Percentiles rank a stretch among this genome's conserved stretches.
These are phyloP conservation scores for Eimeria necatrix DNA, from an alignment of 169 alveolate genomes.

Conservation along the genomic window DNA sequence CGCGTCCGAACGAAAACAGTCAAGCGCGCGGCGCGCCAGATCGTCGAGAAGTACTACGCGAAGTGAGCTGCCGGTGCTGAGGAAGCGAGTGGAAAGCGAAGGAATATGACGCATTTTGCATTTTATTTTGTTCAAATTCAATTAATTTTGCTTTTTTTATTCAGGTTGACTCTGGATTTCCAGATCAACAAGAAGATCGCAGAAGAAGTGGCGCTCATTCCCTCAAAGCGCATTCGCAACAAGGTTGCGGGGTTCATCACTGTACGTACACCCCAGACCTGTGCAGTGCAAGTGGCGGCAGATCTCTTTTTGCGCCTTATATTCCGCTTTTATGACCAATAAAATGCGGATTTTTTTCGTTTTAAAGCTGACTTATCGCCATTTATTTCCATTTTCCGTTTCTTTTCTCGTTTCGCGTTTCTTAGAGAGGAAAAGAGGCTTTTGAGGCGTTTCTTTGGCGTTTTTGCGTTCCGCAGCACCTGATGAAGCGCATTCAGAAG, in stretches of 20 bases:
- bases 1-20: constrained; percentile 99
- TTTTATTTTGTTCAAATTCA: not conserved
- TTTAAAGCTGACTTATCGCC: not conserved
- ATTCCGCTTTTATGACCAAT: too few relatives aligned
- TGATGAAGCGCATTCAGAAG: constrained; percentile 96
- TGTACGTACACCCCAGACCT: constrained; percentile 28
- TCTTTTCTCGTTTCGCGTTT: not conserved
- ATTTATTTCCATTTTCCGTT: not conserved
- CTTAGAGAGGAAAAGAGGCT: not conserved
- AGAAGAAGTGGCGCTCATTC: constrained; percentile 99
- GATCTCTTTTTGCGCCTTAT: too few relatives aligned
- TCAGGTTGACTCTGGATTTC: constrained; percentile 96
- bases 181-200: constrained; percentile 99
- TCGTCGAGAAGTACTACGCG: constrained; percentile 99
- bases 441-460: not conserved
- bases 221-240: constrained; percentile 96
- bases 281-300: too few relatives aligned
- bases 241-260: constrained; percentile 91
- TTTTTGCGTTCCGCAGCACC: constrained; percentile 81
- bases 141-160: not conserved
- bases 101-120: not conserved
- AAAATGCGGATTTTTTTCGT: not conserved
- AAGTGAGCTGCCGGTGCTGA: constrained; percentile 83
- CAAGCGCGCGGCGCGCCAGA: constrained; percentile 99
- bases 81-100: not conserved